Evolutionary conservation across 768 basidiomycete genomes (phyloP).

Genomic region (Postia placenta): DNA sequence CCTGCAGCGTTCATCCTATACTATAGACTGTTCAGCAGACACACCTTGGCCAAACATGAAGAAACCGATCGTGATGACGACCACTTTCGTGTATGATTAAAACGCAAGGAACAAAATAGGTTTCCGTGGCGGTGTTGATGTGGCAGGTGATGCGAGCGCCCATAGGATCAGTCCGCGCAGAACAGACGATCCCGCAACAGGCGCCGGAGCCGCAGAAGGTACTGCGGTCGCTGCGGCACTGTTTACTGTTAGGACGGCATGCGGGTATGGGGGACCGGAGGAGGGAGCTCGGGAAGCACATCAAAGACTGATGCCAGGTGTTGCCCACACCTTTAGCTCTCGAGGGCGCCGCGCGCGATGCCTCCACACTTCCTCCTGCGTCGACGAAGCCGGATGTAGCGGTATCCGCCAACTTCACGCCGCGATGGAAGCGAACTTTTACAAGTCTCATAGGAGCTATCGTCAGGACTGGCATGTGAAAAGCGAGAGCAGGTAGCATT

Average conservation of each 20-base stretch:
- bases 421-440: no score
- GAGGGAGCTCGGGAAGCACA: slow-evolving; percentile 53
- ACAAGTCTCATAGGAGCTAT: no score
- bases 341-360: no score
- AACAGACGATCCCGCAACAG: neutral
- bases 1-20: no score
- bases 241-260: slow-evolving; percentile 15
- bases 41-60: slow-evolving; percentile 81
- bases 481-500: no score
- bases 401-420: no score
- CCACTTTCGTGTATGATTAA: slow-evolving; percentile 76
- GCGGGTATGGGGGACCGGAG: slow-evolving; percentile 50
- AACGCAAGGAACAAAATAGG: slow-evolving; percentile 75
- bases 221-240: slow-evolving; percentile 6
- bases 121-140: slow-evolving; percentile 20
- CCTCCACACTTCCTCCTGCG: no score
- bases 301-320: slow-evolving; percentile 72
- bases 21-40: slow-evolving; percentile 83
- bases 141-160: slow-evolving; percentile 9
- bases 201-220: neutral
- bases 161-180: slow-evolving; percentile 19
- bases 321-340: no score
- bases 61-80: slow-evolving; percentile 83
- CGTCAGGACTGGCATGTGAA: no score
- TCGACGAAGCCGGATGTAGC: no score